Evolutionary conservation across 352 stramenopile genomes (phyloP), one percentile per base, ranked within the genome.

Genomic region (Phytophthora rubi): DNA sequence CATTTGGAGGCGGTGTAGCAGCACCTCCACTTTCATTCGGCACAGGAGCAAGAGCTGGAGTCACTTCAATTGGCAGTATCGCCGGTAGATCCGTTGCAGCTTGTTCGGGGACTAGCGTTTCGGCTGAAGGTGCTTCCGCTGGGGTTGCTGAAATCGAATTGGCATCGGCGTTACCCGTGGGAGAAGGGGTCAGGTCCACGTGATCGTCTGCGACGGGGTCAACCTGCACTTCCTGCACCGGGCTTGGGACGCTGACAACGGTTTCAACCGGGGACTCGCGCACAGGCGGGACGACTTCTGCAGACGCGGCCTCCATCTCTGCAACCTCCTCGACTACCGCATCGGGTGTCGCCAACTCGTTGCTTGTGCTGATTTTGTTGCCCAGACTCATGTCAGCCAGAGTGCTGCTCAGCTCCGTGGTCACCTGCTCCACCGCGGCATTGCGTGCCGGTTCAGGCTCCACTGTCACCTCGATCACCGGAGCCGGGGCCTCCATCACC

Each of bases 351-450:
- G 12, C 18, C 13, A 18, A n/a, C 21, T 28, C 42, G 28, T n/a
- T 53, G 51, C 23, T 47, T 28, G 13, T 3, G 21, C 10, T 16
- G 39, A 15, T 30, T 39, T 12, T 28, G 47, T 59, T 74, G 54
- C 45, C 44, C 15, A 77, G 23, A 52, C n/a, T 68, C 65, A 77
- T 65, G n/a, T 65, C 65, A 55, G 70, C 59, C 8, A 75, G 56
- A 4, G 33, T 55, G 18, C 5, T 68, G 33, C 45, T 71, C 35
- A 77, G 21, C 44, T 12, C 15, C n/a, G 18, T 28, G 3, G 59
- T n/a, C 39, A 66, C 65, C 8, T 70, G 70, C 21, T 75, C 57
- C 15, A 62, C 42, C 18, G 3, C 42, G 32, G 9, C 49, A 23
- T 23, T 39, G 13, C 55, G 21, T 45, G 49, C 13, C 23, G 10